A percentile compares a stretch with the other conserved stretches of the same genome.
Evolutionary conservation across 768 basidiomycete genomes (phyloP).

Genomic region (Imleria badia): DNA sequence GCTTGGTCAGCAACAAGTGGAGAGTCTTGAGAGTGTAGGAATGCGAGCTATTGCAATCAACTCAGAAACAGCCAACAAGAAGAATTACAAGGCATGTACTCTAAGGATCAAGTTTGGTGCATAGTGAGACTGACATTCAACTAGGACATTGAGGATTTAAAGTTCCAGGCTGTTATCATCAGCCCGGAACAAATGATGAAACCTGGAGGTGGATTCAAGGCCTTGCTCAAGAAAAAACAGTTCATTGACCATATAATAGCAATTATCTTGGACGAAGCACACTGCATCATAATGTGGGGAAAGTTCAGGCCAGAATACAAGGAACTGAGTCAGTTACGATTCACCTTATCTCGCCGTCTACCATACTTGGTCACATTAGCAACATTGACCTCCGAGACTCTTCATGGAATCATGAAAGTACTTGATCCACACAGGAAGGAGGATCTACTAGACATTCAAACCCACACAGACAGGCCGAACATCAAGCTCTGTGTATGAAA

Average conservation of each 20-base stretch:
- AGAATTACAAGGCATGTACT: background rate
- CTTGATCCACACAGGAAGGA: background rate
- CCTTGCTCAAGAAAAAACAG: background rate
- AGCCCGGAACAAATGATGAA: background rate
- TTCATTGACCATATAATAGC: background rate
- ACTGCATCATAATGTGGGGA: background rate
- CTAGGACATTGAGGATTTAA: background rate
- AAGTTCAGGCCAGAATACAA: background rate
- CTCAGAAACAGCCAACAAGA: background rate
- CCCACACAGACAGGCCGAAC: background rate
- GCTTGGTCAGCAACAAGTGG: background rate
- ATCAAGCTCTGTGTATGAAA: background rate
- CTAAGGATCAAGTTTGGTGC: no score
- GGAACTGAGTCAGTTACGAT: background rate
- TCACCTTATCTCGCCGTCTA: background rate
- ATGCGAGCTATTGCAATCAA: background rate
- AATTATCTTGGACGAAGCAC: constrained; percentile 10
- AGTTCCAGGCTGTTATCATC: background rate
- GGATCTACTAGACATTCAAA: background rate
- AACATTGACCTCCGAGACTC: background rate
- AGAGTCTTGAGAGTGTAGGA: background rate
- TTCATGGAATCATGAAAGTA: background rate
- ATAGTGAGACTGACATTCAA: background rate
- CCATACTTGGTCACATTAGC: background rate
- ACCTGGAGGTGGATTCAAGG: background rate